These are phyloP conservation scores for Beauveria sp. DNA, from an alignment of 2,329 filamentous ascomycete species.

Conservation along the genomic window DNA sequence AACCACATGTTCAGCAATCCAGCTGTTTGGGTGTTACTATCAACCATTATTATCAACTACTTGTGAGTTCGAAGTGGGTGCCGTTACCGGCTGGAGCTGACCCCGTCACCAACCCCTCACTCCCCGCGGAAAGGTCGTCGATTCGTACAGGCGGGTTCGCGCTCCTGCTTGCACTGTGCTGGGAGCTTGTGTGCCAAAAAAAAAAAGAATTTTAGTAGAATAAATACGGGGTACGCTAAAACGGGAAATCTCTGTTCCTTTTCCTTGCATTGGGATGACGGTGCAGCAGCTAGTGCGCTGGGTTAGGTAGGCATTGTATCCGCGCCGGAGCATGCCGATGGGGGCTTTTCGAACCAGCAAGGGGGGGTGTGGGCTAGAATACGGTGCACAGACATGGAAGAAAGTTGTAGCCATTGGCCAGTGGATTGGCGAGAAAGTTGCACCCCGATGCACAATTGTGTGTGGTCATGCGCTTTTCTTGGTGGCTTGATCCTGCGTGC, in stretches of 20 bases:
- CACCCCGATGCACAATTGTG: neutral
- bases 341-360: neutral
- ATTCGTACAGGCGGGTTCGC: neutral
- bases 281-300: neutral
- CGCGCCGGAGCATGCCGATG: slow-evolving; percentile 7
- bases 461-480: neutral
- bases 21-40: no score
- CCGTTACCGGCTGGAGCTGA: no score
- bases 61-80: no score
- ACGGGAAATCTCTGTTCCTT: neutral
- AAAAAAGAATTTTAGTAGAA: neutral
- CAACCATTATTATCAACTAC: no score
- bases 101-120: no score
- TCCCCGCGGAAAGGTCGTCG: neutral
- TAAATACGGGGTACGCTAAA: neutral
- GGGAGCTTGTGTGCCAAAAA: neutral
- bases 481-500: neutral
- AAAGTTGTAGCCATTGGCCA: neutral
- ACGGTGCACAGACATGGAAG: neutral
- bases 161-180: no score
- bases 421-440: neutral
- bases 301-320: slow-evolving; percentile 3
- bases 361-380: neutral
- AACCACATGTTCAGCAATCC: no score
- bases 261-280: neutral